A percentile compares a stretch with the other conserved stretches of the same genome.
Conservation (phyloP, 23 red algal species). For the Gracilaria gracilis region DNA sequence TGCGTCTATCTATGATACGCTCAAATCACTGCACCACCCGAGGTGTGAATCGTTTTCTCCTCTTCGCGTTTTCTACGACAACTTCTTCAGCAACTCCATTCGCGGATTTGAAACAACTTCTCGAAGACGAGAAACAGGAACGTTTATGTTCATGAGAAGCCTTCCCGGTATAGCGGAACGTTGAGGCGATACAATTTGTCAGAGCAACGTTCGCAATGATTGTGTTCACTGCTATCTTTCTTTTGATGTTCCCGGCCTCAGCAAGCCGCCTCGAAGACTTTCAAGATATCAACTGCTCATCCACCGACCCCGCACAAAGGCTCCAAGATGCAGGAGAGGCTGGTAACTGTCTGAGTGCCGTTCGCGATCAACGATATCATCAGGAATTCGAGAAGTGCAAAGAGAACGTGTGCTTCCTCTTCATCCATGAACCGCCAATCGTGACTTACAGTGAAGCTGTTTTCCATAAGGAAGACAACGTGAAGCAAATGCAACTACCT, state of each 20-base stretch:
- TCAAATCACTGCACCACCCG: too few species aligned
- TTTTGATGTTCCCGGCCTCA: background rate
- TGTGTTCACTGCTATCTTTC: background rate
- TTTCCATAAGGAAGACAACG: background rate
- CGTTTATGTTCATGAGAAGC: too few species aligned
- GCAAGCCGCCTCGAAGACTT: background rate
- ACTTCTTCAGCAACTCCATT: too few species aligned
- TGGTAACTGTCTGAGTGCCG: constrained; percentile 7
- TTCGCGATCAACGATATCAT: background rate
- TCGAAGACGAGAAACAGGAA: too few species aligned
- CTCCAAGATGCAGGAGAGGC: background rate
- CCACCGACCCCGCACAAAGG: background rate
- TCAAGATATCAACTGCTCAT: background rate
- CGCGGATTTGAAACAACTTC: too few species aligned
- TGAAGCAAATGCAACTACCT: constrained; percentile 1
- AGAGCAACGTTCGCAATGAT: too few species aligned
- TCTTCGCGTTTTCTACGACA: too few species aligned
- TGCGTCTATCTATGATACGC: too few species aligned
- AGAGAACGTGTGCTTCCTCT: background rate
- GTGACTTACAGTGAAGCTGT: background rate
- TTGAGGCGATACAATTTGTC: too few species aligned
- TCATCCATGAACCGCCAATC: background rate
- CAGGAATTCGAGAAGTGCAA: constrained; percentile 1
- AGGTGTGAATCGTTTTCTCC: too few species aligned
- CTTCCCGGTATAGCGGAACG: too few species aligned